A percentile compares a stretch with the other conserved stretches of the same genome.
These are phyloP conservation scores for Rhodosporidiobolus sp. DNA, from an alignment of 768 basidiomycete genomes.

Conservation along the genomic window DNA sequence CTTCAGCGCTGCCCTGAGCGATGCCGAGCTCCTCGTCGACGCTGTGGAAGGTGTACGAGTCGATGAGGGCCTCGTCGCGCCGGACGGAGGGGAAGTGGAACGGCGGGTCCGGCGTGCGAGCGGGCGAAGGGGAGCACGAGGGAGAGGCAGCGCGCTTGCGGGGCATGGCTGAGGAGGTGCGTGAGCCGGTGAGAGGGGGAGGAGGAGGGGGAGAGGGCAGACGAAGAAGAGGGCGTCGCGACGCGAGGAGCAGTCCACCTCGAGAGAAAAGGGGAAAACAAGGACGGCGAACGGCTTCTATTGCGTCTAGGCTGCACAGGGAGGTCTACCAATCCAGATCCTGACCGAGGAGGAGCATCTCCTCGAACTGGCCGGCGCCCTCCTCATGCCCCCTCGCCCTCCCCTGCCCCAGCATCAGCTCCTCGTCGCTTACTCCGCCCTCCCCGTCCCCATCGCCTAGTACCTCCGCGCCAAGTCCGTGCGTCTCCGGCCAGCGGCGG, in stretches of 20 bases:
- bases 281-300: too few relatives aligned
- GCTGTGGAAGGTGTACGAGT: conserved; percentile 45
- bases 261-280: too few relatives aligned
- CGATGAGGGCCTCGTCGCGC: conserved; percentile 27
- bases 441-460: too few relatives aligned
- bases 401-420: conserved; percentile 57
- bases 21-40: conserved; percentile 14
- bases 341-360: conserved; percentile 17
- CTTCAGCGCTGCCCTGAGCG: background rate
- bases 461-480: conserved; percentile 55
- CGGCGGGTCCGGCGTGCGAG: background rate
- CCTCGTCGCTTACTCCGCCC: conserved; percentile 50
- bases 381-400: background rate
- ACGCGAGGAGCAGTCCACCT: too few relatives aligned
- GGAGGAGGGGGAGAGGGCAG: background rate
- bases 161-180: background rate
- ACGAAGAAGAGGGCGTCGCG: too few relatives aligned
- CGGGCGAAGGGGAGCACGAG: background rate
- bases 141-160: conserved; percentile 7
- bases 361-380: conserved; percentile 20
- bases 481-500: conserved; percentile 59
- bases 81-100: conserved; percentile 37
- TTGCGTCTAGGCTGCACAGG: background rate
- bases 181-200: background rate
- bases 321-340: conserved; percentile 11